Evolutionary conservation across 306 rosid genomes (phyloP), one percentile per base, ranked within the genome.

Genomic region (Lathyrus aphaca): DNA sequence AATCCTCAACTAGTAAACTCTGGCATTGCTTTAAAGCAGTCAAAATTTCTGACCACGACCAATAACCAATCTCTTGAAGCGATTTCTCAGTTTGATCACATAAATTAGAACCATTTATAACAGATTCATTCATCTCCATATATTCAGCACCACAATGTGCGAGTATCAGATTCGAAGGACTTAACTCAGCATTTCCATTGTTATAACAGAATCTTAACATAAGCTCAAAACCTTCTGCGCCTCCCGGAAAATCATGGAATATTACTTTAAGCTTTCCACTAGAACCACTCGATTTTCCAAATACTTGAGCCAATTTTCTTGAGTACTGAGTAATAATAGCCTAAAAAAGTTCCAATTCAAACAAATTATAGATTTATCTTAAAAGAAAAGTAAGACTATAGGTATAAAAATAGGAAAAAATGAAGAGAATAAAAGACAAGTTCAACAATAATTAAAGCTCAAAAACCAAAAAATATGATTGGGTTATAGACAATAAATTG

Each of bases 201-300:
- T 78, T 80, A 46, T 94, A 87, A 83, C 97, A 94, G 78, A 90
- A 88, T 83, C 83, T 87, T 66, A 78, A 75, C 67, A 91, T 65
- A 18, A 91, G 86, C 88, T 91, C 97, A 70, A 94, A 94, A 65
- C 91, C 80, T 84, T 87, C 89, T 5, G 95, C 88, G 13, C 97
- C 97, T 18, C 99, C 97, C 4, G 99, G 99, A 80, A 94, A 94
- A 80, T 91, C 96, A 21, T 94, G 91, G 77, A 91, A 86, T 71
- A 94, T 86, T 18, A 94, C 80, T 86, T 87, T 94, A 42, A 86
- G 86, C 75, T 79, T 85, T 40, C 80, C 66, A 2, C 69, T 64
- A 67, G 51, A 49, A 65, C 77, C 83, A 73, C 78, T 82, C 19
- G 92, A 83, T 81, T 81, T 88, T 58, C 91, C 92, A 73, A 94